A percentile compares a stretch with the other conserved stretches of the same genome.
phyloP scores from a whole-genome alignment of 257 asterid genomes.

The Solanum chiquidenum region DNA sequence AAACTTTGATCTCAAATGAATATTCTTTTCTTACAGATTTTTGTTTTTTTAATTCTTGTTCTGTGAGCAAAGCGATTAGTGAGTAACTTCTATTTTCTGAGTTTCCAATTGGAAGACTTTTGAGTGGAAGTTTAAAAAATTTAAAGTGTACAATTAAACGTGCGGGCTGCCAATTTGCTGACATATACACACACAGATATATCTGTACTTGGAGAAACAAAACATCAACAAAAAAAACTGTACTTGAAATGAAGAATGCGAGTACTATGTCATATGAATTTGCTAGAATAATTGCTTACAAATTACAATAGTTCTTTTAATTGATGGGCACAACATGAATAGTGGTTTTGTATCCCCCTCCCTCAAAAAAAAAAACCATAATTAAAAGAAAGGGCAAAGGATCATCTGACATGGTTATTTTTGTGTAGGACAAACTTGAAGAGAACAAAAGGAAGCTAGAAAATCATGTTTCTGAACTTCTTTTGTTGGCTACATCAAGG shows the following conservation, averaged over 20 bases:
- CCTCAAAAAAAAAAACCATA: neutral
- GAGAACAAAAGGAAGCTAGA: constrained; percentile 39
- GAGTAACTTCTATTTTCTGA: neutral
- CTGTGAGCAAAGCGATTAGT: neutral
- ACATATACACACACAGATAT: neutral
- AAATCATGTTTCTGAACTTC: constrained; percentile 32
- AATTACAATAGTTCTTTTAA: neutral
- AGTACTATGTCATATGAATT: neutral
- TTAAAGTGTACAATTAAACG: neutral
- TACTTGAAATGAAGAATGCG: neutral
- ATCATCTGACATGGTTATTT: neutral
- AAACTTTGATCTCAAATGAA: neutral
- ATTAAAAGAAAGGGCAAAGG: neutral
- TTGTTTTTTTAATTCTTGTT: neutral
- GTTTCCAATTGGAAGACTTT: neutral
- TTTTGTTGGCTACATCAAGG: constrained; percentile 47
- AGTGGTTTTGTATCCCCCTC: neutral
- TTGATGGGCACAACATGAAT: neutral
- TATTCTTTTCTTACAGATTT: neutral
- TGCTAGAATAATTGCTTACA: neutral
- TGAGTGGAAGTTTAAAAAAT: neutral
- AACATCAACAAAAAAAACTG: neutral
- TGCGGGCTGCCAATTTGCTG: neutral
- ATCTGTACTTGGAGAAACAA: neutral
- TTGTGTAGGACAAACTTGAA: constrained; percentile 48